Evolutionary conservation across 768 basidiomycete genomes (phyloP), one percentile per base, ranked within the genome.

Genomic region (Boletus vermiculosoides): DNA sequence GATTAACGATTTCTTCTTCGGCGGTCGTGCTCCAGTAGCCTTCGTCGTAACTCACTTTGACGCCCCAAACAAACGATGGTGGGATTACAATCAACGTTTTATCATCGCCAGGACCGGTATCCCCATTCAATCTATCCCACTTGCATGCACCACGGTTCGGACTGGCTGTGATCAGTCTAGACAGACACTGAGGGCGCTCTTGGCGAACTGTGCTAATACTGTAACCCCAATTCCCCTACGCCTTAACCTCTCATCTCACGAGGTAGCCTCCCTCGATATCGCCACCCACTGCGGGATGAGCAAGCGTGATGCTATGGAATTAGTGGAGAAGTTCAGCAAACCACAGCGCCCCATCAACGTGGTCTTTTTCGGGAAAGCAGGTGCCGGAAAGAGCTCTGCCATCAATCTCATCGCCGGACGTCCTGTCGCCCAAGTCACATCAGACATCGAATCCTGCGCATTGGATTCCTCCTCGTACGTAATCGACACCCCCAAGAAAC

Each of bases 31-130:
- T 5, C 76, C 73, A 2, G 64, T 71, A 28, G 64, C 71, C 1
- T 45, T 77, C 2, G 70, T 71, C n/a, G 55, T 76, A 10, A 77
- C 73, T 1, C 71, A 71, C 22, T 61, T 70, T 6, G 76, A 56
- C 59, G 64, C 5, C 3, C 55, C 60, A 2, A 67, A 68, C 52
- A 55, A 68, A 15, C 53, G 52, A 9, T 77, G 74, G 76, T 74
- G 73, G 74, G 42, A 47, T 23, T 20, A 41, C 30, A 74, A 76
- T 52, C 22, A n/a, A n/a, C n/a, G 36, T 37, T 37, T 18, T 37
- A 40, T 40, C 39, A 40, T 2, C 16, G 20, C n/a, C 10, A 40
- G 16, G 3, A 54, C 37, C 1, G 11, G 13, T 1, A 42, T 55
- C 3, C 51, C 59, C 0, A 11, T 59, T 22, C 39, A 28, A 37